phyloP scores from a whole-genome alignment of 2,329 filamentous ascomycete genomes.

The Monosporascus ibericus region DNA sequence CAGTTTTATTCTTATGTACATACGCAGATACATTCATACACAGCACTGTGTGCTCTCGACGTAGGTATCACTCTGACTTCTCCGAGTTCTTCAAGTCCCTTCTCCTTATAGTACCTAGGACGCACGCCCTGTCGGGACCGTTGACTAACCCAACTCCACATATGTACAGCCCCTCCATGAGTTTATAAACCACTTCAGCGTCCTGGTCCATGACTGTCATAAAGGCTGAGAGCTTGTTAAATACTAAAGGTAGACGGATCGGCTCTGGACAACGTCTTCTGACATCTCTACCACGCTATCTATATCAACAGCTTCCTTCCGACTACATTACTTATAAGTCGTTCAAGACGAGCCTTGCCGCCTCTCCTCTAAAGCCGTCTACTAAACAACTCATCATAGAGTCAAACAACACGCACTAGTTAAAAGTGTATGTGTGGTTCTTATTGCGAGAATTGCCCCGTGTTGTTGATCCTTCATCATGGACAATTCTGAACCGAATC shows the following conservation, averaged over 20 bases:
- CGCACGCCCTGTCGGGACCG: background rate
- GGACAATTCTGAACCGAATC: background rate
- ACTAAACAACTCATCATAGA: background rate
- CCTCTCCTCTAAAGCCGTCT: background rate
- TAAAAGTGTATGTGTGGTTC: background rate
- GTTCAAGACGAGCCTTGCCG: background rate
- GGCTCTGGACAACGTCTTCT: background rate
- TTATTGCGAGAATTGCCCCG: background rate
- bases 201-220: background rate
- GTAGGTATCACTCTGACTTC: background rate
- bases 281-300: background rate
- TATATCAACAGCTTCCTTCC: background rate
- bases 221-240: background rate
- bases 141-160: background rate
- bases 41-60: background rate
- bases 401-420: background rate
- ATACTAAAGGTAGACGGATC: background rate
- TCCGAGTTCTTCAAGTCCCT: background rate
- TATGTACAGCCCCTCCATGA: background rate
- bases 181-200: background rate
- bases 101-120: background rate
- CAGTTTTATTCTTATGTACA: background rate
- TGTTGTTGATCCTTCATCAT: background rate
- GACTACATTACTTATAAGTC: background rate
- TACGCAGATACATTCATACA: background rate